phyloP scores from a whole-genome alignment of 208 protist species.

The Leishmania braziliensis region DNA sequence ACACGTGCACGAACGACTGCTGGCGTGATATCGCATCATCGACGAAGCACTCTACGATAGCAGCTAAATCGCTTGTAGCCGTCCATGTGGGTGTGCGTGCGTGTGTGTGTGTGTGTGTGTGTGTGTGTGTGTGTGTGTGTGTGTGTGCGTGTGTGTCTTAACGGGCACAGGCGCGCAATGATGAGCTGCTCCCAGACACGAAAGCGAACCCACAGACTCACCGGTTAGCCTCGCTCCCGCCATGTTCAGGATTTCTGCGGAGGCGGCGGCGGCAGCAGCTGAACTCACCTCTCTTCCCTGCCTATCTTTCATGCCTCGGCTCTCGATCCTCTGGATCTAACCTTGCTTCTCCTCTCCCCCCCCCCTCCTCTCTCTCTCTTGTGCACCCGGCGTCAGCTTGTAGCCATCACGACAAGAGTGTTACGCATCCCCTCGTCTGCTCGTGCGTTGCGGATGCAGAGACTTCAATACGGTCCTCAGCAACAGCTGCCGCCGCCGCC shows the following conservation, averaged over 20 bases:
- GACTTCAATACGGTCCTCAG: not conserved
- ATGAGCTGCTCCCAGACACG: not conserved
- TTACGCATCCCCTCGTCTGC: not conserved
- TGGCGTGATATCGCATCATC: not conserved
- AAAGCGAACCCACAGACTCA: not conserved
- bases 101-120: not conserved
- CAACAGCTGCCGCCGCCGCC: not conserved
- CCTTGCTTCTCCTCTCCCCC: not conserved
- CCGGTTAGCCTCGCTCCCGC: not conserved
- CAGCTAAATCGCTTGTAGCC: not conserved
- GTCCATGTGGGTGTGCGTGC: not conserved
- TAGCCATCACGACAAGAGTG: not conserved
- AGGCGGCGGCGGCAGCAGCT: too few species aligned
- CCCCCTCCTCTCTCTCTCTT: not conserved
- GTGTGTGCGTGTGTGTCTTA: not conserved
- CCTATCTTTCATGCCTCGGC: not conserved
- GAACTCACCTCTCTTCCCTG: not conserved
- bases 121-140: not conserved
- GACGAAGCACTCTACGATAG: not conserved
- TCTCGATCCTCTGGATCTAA: not conserved
- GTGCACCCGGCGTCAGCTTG: not conserved
- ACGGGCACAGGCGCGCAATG: not conserved
- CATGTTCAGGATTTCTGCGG: not conserved
- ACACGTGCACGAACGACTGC: slow-evolving; percentile 11
- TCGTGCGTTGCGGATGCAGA: not conserved